Base-by-base conservation (phyloP, 139 green algal genomes). In the Chlorella sp. region DNA sequence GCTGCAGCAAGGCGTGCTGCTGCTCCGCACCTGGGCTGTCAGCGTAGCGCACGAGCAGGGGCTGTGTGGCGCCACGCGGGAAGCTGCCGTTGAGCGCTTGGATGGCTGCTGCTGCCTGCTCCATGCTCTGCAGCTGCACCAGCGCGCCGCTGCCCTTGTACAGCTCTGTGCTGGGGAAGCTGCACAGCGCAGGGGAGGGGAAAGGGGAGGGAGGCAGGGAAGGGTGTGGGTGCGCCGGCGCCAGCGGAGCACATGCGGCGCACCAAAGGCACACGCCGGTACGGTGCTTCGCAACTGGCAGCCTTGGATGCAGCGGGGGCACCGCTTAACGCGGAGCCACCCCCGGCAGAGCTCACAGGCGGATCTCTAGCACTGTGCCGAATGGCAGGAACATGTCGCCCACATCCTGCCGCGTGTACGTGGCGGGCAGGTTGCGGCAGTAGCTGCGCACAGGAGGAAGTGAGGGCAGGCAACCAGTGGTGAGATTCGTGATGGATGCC, bases 11-110 rank as follows among this genome's bases (percentile, higher is more conserved):
- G n/a, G n/a, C n/a, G n/a, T n/a, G n/a, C n/a, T n/a, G n/a, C n/a
- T n/a, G n/a, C 73, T 9, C 2, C 73, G 4, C 60, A 82, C 76
- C 76, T 60, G 76, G 76, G 38, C 76, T 82, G 60, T 82, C 78
- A 0, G 78, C 78, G 78, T 89, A 94, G 34, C 91, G 91, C 36
- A 94, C 91, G 11, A 94, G 62, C 83, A 94, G 74, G 16, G 89
- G 87, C 70, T 90, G 78, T 0, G 72, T 47, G 64, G 73, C 85
- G n/a, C 90, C 92, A 6, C 75, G 79, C 1, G 85, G 78, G 17
- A 87, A 64, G n/a, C 78, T 74, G 57, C 90, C 88, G 74, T 95
- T 92, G 26, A 95, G 86, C 11, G 80, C 82, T 23, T 82, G 72
- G 39, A 95, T 95, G n/a, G 92, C 88, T 9, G 78, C 74, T 6